A percentile compares a stretch with the other conserved stretches of the same genome.
These are phyloP conservation scores for Chrysopogon serrulatus DNA, from an alignment of 176 grass and related monocot species.

Conservation along the genomic window DNA sequence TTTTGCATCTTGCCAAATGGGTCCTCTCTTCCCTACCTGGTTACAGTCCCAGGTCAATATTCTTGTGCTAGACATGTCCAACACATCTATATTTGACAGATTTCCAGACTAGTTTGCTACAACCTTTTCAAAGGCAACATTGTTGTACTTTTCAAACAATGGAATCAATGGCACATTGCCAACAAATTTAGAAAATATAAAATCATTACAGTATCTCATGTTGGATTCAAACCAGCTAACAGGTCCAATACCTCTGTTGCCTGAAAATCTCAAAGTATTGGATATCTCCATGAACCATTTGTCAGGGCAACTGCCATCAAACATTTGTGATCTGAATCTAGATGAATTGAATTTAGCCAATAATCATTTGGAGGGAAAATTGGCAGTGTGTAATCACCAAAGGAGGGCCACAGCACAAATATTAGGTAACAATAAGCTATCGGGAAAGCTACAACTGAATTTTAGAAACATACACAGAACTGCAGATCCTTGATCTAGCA, in stretches of 20 bases:
- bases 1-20: constrained; percentile 16
- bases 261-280: too few relatives aligned
- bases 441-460: not conserved
- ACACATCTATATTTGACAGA: not conserved
- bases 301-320: not conserved
- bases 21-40: too few relatives aligned
- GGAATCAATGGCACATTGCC: not conserved
- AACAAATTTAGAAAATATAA: not conserved
- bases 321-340: not conserved
- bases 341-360: accelerated
- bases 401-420: accelerated
- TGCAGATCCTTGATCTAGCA: too few relatives aligned
- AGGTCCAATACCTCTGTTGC: too few relatives aligned
- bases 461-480: not conserved
- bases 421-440: constrained; percentile 16
- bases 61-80: not conserved
- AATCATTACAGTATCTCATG: not conserved
- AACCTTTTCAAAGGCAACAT: not conserved
- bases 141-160: not conserved
- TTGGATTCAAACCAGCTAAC: not conserved
- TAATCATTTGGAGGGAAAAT: not conserved
- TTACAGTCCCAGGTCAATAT: too few relatives aligned
- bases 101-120: not conserved
- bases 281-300: not conserved
- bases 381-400: not conserved